Base-by-base conservation (phyloP, 441 rosid genomes). In the Jatropha multifida region DNA sequence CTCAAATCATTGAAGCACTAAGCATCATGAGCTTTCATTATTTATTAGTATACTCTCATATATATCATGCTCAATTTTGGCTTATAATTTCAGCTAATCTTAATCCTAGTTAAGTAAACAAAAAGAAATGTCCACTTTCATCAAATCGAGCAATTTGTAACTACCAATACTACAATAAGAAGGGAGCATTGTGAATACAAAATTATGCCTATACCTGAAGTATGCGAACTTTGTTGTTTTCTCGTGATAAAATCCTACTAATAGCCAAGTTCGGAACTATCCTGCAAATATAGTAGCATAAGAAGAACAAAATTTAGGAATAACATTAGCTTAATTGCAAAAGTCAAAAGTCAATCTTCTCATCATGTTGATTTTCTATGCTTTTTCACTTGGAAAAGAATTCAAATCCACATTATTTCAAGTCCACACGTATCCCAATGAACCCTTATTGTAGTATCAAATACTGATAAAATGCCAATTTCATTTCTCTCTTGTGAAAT, bases 261-360 rank as follows among this genome's bases (percentile, higher is more conserved):
- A 96, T 96, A 56, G 97, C 98, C 84, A 96, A 83, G 80, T 93
- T 96, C 68, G 98, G 99, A 85, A 96, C 97, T 68, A 93, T 86
- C 90, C 99, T 96, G 93, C 77, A 74, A 79, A 62, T 18, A 69
- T 32, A 72, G 69, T 44, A 42, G 44, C 64, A 70, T 52, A 62
- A 13, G 13, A 66, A 76, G 51, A 44, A 77, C 38, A 26, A 63
- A 66, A 20, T 63, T 61, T n/a, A 12, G 38, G 27, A 18, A 72
- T 6, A 56, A 56, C 11, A 56, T n/a, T 9, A 40, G 15, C 46
- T 17, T 18, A 64, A 32, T 32, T 64, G 18, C 23, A 64, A 32
- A 64, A 41, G 17, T 64, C 48, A 64, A n/a, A 32, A 56, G 11
- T 27, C 61, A n/a, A 17, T 20, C 6, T 32, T 32, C 32, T 32